A percentile compares a stretch with the other conserved stretches of the same genome.
These are phyloP conservation scores for Alopecurus myosuroides DNA, from an alignment of 176 grass and related monocot species.

Conservation along the genomic window DNA sequence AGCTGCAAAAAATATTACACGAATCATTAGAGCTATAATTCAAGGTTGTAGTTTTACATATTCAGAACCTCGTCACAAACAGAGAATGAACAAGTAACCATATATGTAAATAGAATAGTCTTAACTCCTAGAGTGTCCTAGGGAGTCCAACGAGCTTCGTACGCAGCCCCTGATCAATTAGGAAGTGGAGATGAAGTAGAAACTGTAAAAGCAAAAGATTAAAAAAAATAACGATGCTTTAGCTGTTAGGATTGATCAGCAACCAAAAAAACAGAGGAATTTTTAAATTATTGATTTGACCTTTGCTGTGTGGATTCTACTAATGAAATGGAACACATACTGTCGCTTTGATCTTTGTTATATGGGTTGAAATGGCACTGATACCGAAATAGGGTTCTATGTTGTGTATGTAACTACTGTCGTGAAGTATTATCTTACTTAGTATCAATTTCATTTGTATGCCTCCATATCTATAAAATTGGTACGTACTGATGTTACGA, in stretches of 20 bases:
- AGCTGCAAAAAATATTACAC: background rate
- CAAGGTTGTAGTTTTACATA: background rate
- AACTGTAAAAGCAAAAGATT: background rate
- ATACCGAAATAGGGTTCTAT: background rate
- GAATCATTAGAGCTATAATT: background rate
- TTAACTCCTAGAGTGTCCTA: conserved; percentile 92
- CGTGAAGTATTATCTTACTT: background rate
- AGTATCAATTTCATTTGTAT: background rate
- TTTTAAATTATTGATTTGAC: background rate
- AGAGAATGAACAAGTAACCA: background rate
- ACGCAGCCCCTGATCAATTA: background rate
- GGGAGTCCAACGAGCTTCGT: too few species aligned
- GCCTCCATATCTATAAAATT: background rate
- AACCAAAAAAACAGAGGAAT: background rate
- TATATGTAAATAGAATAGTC: conserved; percentile 42
- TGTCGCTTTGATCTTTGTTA: background rate
- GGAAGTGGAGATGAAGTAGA: background rate
- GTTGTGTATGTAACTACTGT: background rate
- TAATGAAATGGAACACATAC: background rate
- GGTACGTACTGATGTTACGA: background rate
- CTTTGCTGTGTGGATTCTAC: background rate
- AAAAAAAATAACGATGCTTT: background rate
- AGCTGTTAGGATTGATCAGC: background rate
- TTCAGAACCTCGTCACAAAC: background rate
- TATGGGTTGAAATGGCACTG: background rate